Conservation (phyloP, 345 rosid genomes). For the Eucalyptus erythrocorys region DNA sequence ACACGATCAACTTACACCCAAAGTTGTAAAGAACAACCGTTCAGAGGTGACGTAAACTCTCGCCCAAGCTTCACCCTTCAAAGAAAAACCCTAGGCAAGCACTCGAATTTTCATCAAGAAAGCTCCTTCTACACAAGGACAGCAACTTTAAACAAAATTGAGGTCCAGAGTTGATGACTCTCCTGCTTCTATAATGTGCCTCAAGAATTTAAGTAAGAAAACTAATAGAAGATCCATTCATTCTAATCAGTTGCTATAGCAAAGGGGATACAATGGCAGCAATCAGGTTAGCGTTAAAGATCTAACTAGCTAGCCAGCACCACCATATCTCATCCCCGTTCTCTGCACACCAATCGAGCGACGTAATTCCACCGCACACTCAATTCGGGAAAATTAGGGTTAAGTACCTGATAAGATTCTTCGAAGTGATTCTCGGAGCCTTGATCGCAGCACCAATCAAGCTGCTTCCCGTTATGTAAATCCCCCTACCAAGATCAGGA, state of each 20-base stretch:
- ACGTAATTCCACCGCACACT: neutral
- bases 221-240: neutral
- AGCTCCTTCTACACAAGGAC: neutral
- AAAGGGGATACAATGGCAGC: neutral
- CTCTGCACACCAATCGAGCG: neutral
- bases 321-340: neutral
- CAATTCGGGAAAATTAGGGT: neutral
- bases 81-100: neutral
- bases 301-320: neutral
- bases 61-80: neutral
- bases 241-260: neutral
- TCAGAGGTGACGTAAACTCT: neutral
- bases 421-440: conserved; percentile 97
- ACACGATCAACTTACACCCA: neutral
- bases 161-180: neutral
- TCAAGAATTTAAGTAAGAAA: neutral
- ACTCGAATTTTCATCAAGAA: neutral
- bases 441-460: conserved; percentile 97
- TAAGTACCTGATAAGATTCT: conserved; percentile 80
- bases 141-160: neutral
- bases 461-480: conserved; percentile 96
- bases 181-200: neutral
- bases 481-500: conserved; percentile 44
- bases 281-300: neutral
- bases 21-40: neutral